phyloP scores from a whole-genome alignment of 2,329 filamentous ascomycete genomes.

The Alternaria gansuensis region DNA sequence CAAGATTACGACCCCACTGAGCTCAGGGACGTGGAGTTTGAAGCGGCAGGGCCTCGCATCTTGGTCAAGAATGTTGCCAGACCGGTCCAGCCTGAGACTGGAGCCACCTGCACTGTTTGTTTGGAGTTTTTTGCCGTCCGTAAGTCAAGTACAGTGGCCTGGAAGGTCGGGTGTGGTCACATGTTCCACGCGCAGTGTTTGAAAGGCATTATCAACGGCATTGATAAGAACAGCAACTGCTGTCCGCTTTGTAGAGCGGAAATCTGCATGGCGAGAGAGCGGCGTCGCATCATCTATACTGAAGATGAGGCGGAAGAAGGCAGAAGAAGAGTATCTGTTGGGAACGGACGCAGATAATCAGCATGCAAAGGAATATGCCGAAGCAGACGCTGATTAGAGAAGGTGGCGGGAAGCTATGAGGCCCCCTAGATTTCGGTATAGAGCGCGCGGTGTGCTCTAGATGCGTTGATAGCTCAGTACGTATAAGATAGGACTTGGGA shows the following conservation, averaged over 20 bases:
- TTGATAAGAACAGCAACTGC: neutral
- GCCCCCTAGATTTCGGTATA: neutral
- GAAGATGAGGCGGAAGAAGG: neutral
- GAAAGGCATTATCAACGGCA: neutral
- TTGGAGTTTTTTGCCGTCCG: neutral
- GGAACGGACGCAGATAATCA: no score
- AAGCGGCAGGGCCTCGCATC: neutral
- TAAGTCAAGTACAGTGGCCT: neutral
- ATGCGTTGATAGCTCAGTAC: neutral
- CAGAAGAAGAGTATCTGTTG: no score
- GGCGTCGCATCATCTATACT: neutral
- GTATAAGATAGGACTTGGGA: neutral
- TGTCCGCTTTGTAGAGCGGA: neutral
- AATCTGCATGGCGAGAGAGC: neutral
- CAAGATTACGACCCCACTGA: neutral
- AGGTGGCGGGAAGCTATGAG: neutral
- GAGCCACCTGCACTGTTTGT: neutral
- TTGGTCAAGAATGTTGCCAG: neutral
- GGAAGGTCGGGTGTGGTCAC: neutral
- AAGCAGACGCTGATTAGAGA: neutral
- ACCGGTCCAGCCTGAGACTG: neutral
- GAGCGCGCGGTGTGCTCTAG: neutral
- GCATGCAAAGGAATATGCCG: no score
- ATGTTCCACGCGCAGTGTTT: conserved; percentile 2
- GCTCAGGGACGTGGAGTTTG: neutral